Evolutionary conservation across 1,139 yeast genomes (phyloP).

Genomic region (Pneumocystis oryctolagi): DNA sequence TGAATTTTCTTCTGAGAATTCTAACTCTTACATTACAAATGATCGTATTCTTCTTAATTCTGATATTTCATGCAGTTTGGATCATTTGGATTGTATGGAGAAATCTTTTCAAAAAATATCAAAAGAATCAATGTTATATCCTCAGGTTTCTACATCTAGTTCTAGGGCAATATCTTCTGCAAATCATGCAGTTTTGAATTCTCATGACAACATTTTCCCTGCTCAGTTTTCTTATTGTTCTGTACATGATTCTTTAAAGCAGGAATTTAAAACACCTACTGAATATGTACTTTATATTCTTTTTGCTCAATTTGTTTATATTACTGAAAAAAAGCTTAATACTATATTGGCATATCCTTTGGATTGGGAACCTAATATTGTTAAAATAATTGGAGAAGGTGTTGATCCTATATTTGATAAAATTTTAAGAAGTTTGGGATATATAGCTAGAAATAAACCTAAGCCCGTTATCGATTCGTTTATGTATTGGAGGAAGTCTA

Average conservation of each 20-base stretch:
- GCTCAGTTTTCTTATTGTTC: background rate
- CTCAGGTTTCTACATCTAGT: background rate
- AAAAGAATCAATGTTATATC: background rate
- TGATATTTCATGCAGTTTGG: background rate
- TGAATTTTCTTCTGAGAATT: background rate
- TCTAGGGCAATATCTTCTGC: background rate
- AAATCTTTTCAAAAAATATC: background rate
- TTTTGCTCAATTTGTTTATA: slow-evolving; percentile 88
- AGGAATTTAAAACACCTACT: slow-evolving; percentile 53
- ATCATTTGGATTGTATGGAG: background rate
- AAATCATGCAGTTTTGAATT: background rate
- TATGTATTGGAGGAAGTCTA: slow-evolving; percentile 93
- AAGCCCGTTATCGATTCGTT: slow-evolving; percentile 94
- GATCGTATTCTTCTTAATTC: background rate
- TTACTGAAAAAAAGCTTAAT: slow-evolving; percentile 74
- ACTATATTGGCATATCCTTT: slow-evolving; percentile 55
- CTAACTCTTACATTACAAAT: background rate
- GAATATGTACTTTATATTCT: slow-evolving; percentile 88
- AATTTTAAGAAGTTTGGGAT: slow-evolving; percentile 72
- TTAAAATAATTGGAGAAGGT: slow-evolving; percentile 73
- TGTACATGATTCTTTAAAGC: background rate
- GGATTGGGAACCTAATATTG: slow-evolving; percentile 64
- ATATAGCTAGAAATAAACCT: slow-evolving; percentile 77
- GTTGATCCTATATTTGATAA: slow-evolving; percentile 75
- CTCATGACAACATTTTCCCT: background rate